A percentile compares a stretch with the other conserved stretches of the same genome.
phyloP scores from a whole-genome alignment of 1,284 basidiomycete species.

The Apiotrichum brassicae region DNA sequence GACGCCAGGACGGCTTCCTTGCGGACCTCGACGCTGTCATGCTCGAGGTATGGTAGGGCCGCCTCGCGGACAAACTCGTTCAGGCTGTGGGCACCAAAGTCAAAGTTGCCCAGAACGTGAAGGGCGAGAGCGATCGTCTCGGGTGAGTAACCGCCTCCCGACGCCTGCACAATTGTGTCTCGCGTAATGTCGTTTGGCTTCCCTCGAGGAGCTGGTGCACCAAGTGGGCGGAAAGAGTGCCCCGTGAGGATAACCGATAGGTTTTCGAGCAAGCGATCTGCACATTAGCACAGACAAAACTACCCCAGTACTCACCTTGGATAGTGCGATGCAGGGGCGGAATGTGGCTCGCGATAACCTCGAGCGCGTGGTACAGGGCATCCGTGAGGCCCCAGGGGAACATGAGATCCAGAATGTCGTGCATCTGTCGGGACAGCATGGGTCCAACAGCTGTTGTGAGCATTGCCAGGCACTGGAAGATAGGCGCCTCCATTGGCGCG shows the following conservation, averaged over 20 bases:
- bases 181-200: conserved; percentile 50
- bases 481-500: conserved; percentile 85
- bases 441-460: conserved; percentile 91
- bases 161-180: conserved; percentile 52
- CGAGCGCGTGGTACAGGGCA: conserved; percentile 76
- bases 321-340: conserved; percentile 86
- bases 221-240: conserved; percentile 76
- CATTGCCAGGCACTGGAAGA: conserved; percentile 98
- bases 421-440: conserved; percentile 88
- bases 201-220: conserved; percentile 52
- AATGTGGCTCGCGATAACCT: conserved; percentile 80
- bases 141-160: conserved; percentile 53
- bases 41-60: conserved; percentile 89
- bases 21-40: conserved; percentile 83
- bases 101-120: conserved; percentile 82
- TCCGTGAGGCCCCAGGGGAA: conserved; percentile 91
- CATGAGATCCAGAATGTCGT: conserved; percentile 96
- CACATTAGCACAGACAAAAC: background rate
- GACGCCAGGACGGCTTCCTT: conserved; percentile 89
- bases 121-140: conserved; percentile 81
- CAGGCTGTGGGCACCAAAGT: conserved; percentile 89
- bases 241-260: conserved; percentile 74
- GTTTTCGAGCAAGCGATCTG: conserved; percentile 79
- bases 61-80: conserved; percentile 94
- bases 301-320: conserved; percentile 58